A percentile compares a stretch with the other conserved stretches of the same genome.
These are phyloP conservation scores for Boeremia lycopersici DNA, from an alignment of 2,329 filamentous ascomycete species.

Conservation along the genomic window DNA sequence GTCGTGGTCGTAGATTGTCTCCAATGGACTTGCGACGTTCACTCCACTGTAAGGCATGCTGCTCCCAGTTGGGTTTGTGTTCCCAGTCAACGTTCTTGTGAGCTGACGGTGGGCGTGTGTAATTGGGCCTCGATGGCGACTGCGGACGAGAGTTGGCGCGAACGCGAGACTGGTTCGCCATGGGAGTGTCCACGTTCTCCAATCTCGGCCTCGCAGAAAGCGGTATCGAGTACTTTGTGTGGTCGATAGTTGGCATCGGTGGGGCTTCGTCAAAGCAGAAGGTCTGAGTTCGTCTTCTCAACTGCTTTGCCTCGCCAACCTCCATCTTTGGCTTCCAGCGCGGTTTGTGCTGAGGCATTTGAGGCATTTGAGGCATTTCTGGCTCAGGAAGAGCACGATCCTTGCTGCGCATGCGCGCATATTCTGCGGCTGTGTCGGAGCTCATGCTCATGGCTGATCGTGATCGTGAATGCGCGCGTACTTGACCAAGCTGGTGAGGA, in stretches of 20 bases:
- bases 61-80: slow-evolving; percentile 32
- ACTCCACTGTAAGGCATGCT: slow-evolving; percentile 34
- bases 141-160: slow-evolving; percentile 7
- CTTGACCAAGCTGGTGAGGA: slow-evolving; percentile 43
- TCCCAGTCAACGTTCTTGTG: slow-evolving; percentile 21
- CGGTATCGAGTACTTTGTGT: slow-evolving; percentile 16
- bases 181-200: slow-evolving; percentile 6
- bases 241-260: slow-evolving; percentile 32
- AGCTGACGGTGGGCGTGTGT: slow-evolving; percentile 15
- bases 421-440: slow-evolving; percentile 40
- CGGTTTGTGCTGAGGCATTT: slow-evolving; percentile 30
- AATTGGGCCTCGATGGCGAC: slow-evolving; percentile 10
- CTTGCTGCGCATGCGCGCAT: slow-evolving; percentile 45
- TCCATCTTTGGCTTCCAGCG: slow-evolving; percentile 35
- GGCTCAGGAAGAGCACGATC: slow-evolving; percentile 33
- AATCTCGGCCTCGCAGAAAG: slow-evolving; percentile 14
- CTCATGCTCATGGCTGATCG: slow-evolving; percentile 46
- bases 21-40: slow-evolving; percentile 42
- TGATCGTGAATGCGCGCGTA: slow-evolving; percentile 32
- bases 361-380: slow-evolving; percentile 26
- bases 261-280: slow-evolving; percentile 13
- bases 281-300: slow-evolving; percentile 23
- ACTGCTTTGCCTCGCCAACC: slow-evolving; percentile 29
- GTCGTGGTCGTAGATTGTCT: slow-evolving; percentile 27
- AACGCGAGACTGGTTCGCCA: slow-evolving; percentile 11